Conservation (phyloP, 192 early-diverging fungal genomes). For the Podila verticillata region DNA sequence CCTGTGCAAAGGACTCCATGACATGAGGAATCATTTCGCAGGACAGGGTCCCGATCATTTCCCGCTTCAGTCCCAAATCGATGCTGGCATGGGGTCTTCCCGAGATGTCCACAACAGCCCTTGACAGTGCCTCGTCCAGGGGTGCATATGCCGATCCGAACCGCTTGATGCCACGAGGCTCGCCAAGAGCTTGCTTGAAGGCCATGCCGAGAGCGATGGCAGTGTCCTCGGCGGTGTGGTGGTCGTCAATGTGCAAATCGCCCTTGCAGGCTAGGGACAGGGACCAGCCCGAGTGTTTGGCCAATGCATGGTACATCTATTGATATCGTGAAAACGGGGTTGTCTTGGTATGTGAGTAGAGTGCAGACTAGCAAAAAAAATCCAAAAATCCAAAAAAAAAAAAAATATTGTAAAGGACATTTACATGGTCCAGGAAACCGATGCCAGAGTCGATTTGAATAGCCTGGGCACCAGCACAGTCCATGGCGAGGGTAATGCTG, state of each 20-base stretch:
- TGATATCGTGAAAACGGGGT: neutral
- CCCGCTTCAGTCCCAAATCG: constrained; percentile 89
- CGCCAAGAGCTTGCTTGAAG: constrained; percentile 92
- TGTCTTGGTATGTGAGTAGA: neutral
- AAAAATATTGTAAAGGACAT: too few relatives aligned
- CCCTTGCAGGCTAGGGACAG: constrained; percentile 86
- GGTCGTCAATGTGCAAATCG: constrained; percentile 97
- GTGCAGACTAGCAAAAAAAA: neutral
- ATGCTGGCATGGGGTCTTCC: constrained; percentile 88
- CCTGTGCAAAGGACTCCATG: constrained; percentile 89
- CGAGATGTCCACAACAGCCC: constrained; percentile 97
- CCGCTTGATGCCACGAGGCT: constrained; percentile 88
- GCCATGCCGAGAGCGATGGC: constrained; percentile 94
- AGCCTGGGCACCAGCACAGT: constrained; percentile 66
- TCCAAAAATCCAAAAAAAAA: too few relatives aligned
- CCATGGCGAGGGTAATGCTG: constrained; percentile 71
- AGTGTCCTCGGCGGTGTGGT: constrained; percentile 97
- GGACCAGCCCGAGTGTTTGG: constrained; percentile 95
- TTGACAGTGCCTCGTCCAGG: constrained; percentile 94
- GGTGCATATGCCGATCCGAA: constrained; percentile 96
- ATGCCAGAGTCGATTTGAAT: constrained; percentile 92
- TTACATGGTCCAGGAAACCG: constrained; percentile 97
- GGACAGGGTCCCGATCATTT: constrained; percentile 89
- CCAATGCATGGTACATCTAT: constrained; percentile 97
- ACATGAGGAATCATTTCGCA: constrained; percentile 99